Conservation (phyloP, 495 filamentous ascomycete genomes). For the Penicillium mononematosum region DNA sequence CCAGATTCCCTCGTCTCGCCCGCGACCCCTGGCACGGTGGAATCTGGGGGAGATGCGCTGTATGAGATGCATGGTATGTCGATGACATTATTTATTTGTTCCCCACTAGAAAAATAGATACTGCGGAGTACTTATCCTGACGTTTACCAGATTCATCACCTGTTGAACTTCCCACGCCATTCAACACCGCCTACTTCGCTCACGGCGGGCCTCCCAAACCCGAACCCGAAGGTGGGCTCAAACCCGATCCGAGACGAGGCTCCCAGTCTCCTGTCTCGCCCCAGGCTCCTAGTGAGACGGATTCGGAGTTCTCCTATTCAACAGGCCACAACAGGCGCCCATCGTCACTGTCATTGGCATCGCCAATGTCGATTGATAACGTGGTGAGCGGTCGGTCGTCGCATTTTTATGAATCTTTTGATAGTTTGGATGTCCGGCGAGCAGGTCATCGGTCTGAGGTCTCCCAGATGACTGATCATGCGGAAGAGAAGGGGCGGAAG, state of each 20-base stretch:
- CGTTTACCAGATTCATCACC: constrained; percentile 19
- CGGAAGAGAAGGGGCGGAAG: constrained; percentile 6
- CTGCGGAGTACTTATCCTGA: not conserved
- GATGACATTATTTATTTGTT: not conserved
- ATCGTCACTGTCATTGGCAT: constrained; percentile 10
- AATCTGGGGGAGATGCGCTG: constrained; percentile 23
- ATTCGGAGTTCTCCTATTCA: constrained; percentile 3
- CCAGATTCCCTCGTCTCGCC: constrained; percentile 16
- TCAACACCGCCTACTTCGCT: constrained; percentile 5
- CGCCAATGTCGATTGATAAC: constrained; percentile 19
- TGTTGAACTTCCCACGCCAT: constrained; percentile 19
- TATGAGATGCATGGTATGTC: constrained; percentile 27
- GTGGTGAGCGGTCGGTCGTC: constrained; percentile 15
- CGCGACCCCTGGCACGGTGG: constrained; percentile 19
- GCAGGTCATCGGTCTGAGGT: constrained; percentile 19
- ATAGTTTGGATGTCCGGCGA: not conserved
- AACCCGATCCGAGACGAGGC: not conserved
- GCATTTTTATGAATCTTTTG: constrained; percentile 17
- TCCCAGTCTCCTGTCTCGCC: constrained; percentile 15
- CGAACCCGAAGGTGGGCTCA: not conserved
- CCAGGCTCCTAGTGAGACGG: constrained; percentile 6
- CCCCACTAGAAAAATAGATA: not conserved
- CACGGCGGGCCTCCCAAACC: not conserved
- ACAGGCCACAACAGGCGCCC: constrained; percentile 11
- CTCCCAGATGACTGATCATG: constrained; percentile 13